Conservation (phyloP, 371 early-diverging fungal species). For the Zancudomyces culisetae region DNA sequence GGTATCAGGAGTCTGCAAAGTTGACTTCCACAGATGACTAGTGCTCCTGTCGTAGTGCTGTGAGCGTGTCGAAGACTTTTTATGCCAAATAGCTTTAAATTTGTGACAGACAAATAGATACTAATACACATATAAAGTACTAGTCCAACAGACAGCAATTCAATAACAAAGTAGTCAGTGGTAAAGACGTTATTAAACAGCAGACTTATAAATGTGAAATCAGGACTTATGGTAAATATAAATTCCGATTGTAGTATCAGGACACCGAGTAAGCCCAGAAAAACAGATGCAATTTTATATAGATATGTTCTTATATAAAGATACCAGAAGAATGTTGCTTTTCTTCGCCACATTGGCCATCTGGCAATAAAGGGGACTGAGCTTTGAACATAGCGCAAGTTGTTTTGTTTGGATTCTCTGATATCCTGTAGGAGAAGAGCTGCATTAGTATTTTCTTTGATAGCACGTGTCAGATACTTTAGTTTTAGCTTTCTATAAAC, state of each 20-base stretch:
- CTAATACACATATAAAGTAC: constrained; percentile 81
- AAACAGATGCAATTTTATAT: constrained; percentile 32
- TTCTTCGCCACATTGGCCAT: constrained; percentile 10
- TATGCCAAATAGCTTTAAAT: constrained; percentile 61
- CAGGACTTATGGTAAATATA: constrained; percentile 42
- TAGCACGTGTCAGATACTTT: no score
- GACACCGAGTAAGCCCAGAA: constrained; percentile 39
- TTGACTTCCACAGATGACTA: constrained; percentile 77
- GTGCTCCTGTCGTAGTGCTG: constrained; percentile 69
- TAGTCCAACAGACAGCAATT: constrained; percentile 40
- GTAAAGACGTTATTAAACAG: constrained; percentile 2
- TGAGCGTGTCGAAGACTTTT: constrained; percentile 75
- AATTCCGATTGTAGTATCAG: constrained; percentile 81
- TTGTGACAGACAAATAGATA: constrained; percentile 73
- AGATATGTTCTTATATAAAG: constrained; percentile 42
- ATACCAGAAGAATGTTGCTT: constrained; percentile 37
- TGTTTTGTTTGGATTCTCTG: constrained; percentile 11
- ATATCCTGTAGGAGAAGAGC: constrained; percentile 25
- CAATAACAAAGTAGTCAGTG: background rate
- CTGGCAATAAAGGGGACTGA: constrained; percentile 26
- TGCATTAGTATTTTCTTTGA: constrained; percentile 9
- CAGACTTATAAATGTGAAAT: constrained; percentile 26
- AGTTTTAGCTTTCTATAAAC: constrained; percentile 14
- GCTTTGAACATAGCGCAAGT: constrained; percentile 13
- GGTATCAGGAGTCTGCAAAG: constrained; percentile 77